These are phyloP conservation scores for Rutstroemia sp. DNA, from an alignment of 2,329 filamentous ascomycete genomes.

Conservation along the genomic window DNA sequence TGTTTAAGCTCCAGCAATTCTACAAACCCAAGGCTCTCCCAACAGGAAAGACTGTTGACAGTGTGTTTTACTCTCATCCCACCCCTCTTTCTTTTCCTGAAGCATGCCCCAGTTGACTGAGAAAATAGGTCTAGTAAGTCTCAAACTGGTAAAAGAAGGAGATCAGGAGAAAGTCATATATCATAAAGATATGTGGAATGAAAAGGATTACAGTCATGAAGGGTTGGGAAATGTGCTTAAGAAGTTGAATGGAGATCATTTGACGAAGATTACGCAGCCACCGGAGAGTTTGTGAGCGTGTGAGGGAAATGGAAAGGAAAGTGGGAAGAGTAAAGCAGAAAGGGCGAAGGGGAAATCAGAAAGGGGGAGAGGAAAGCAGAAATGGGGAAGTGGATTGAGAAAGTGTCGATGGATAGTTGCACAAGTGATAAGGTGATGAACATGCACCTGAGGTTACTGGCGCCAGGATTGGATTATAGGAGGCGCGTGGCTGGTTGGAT, in stretches of 20 bases:
- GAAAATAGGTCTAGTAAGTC: constrained; percentile 29
- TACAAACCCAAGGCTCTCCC: constrained; percentile 36
- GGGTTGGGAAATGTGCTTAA: constrained; percentile 41
- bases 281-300: background rate
- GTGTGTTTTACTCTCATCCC: background rate
- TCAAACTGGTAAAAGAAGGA: constrained; percentile 33
- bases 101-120: no score
- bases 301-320: no score
- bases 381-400: no score
- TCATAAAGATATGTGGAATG: constrained; percentile 44
- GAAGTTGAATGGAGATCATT: constrained; percentile 38
- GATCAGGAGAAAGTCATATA: constrained; percentile 34
- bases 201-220: constrained; percentile 40
- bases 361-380: no score
- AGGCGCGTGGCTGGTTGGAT: no score
- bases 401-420: no score
- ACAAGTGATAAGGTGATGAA: no score
- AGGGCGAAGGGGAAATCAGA: no score
- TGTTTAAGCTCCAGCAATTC: constrained; percentile 41
- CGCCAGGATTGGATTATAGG: no score
- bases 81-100: background rate
- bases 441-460: no score
- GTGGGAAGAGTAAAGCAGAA: no score
- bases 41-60: background rate
- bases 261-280: constrained; percentile 22